Evolutionary conservation across 2,329 filamentous ascomycete species (phyloP).

Genomic region (Hymenoscyphus infarciens): DNA sequence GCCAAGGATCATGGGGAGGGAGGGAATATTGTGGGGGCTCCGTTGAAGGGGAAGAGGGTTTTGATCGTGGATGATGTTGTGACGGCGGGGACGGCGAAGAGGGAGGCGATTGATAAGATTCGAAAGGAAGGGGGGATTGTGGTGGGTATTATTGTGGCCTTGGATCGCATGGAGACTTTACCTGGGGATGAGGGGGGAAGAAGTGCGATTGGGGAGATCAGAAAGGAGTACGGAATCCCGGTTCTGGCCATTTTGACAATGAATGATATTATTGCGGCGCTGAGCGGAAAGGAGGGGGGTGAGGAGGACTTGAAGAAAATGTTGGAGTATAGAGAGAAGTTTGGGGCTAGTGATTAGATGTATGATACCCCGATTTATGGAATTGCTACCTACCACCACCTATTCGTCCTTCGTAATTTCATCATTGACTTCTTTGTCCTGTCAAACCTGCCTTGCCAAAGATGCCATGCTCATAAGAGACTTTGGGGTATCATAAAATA

Average conservation of each 20-base stretch:
- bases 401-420: slow-evolving; percentile 3
- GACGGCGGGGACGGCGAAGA: slow-evolving; percentile 89
- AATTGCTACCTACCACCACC: slow-evolving; percentile 2
- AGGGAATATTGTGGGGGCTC: slow-evolving; percentile 84
- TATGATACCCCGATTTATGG: slow-evolving; percentile 18
- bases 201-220: slow-evolving; percentile 83
- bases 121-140: slow-evolving; percentile 78
- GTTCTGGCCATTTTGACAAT: slow-evolving; percentile 81
- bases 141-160: slow-evolving; percentile 81
- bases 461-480: slow-evolving; percentile 5
- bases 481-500: slow-evolving; percentile 24
- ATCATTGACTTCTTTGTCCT: background rate
- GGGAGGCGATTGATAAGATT: slow-evolving; percentile 89
- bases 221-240: slow-evolving; percentile 77
- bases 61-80: slow-evolving; percentile 96
- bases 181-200: slow-evolving; percentile 61
- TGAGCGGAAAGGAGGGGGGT: slow-evolving; percentile 55
- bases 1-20: slow-evolving; percentile 95
- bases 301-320: slow-evolving; percentile 62
- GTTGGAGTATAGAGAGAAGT: slow-evolving; percentile 69
- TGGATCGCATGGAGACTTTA: slow-evolving; percentile 84
- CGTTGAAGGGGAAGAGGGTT: slow-evolving; percentile 78
- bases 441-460: background rate
- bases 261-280: slow-evolving; percentile 73
- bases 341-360: slow-evolving; percentile 47